These are phyloP conservation scores for Ophiostoma sp. DNA, from an alignment of 2,329 filamentous ascomycete species.

Conservation along the genomic window DNA sequence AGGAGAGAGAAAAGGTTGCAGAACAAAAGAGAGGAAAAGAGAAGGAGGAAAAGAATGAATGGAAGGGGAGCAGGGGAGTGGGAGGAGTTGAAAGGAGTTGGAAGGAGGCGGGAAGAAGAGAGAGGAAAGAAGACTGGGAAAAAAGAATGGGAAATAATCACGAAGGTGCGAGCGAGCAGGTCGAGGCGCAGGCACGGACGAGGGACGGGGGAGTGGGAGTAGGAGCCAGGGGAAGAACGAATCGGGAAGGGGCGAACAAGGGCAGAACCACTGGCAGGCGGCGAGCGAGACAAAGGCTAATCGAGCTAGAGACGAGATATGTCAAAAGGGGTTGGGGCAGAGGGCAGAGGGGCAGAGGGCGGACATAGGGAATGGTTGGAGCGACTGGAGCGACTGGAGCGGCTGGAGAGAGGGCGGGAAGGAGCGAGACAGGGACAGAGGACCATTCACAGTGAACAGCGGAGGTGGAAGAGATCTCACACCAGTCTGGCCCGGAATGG, in stretches of 20 bases:
- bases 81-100: conserved; percentile 24
- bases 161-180: not conserved
- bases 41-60: conserved; percentile 20
- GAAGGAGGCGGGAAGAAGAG: conserved; percentile 30
- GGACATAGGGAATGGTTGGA: not conserved
- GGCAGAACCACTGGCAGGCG: conserved; percentile 5
- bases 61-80: conserved; percentile 28
- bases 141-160: conserved; percentile 16
- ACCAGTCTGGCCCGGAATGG: no score
- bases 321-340: not conserved
- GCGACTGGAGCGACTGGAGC: no score
- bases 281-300: not conserved
- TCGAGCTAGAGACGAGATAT: not conserved
- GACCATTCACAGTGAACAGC: no score
- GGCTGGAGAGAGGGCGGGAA: no score
- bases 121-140: conserved; percentile 28
- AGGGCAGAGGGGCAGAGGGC: not conserved
- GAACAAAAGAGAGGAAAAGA: not conserved
- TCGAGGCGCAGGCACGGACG: not conserved
- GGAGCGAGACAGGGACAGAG: no score
- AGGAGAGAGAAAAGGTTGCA: conserved; percentile 16
- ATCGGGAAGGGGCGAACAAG: conserved; percentile 12
- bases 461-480: no score
- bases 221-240: conserved; percentile 11
- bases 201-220: not conserved